These are phyloP conservation scores for Discostella stelligeroides DNA, from an alignment of 108 stramenopile species.

Conservation along the genomic window DNA sequence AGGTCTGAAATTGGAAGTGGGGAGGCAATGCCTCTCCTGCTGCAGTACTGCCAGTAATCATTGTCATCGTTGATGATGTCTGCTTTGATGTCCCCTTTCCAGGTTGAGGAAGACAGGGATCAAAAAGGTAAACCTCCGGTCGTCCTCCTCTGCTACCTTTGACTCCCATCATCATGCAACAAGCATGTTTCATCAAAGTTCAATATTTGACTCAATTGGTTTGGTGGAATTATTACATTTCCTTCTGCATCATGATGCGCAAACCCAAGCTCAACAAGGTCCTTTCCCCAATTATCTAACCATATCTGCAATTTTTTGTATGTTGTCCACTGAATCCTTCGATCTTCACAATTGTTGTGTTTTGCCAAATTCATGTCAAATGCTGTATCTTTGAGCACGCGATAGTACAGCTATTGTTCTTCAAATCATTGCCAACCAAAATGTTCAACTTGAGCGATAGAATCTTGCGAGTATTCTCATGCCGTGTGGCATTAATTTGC, in stretches of 20 bases:
- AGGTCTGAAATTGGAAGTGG: constrained; percentile 4
- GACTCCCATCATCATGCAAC: too few species aligned
- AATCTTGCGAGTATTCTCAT: constrained; percentile 5
- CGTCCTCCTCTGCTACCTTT: constrained; percentile 7
- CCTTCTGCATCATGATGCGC: background rate
- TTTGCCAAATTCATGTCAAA: background rate
- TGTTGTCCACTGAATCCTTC: constrained; percentile 12
- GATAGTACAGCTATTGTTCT: background rate
- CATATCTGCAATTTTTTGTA: constrained; percentile 1
- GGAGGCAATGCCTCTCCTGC: constrained; percentile 1
- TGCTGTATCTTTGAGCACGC: background rate
- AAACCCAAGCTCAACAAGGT: background rate
- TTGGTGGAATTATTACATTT: constrained; percentile 2
- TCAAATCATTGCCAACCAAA: background rate
- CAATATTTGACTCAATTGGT: too few species aligned
- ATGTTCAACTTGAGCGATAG: background rate
- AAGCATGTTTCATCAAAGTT: too few species aligned
- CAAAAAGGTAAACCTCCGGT: background rate
- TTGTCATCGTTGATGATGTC: background rate
- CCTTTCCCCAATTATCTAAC: constrained; percentile 18
- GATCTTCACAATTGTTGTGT: constrained; percentile 1
- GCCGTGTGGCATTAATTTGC: background rate
- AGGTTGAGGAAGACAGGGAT: background rate
- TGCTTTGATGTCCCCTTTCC: constrained; percentile 9
- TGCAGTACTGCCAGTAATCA: constrained; percentile 14